phyloP scores from a whole-genome alignment of 768 basidiomycete genomes.

The Sarcodon sp. region DNA sequence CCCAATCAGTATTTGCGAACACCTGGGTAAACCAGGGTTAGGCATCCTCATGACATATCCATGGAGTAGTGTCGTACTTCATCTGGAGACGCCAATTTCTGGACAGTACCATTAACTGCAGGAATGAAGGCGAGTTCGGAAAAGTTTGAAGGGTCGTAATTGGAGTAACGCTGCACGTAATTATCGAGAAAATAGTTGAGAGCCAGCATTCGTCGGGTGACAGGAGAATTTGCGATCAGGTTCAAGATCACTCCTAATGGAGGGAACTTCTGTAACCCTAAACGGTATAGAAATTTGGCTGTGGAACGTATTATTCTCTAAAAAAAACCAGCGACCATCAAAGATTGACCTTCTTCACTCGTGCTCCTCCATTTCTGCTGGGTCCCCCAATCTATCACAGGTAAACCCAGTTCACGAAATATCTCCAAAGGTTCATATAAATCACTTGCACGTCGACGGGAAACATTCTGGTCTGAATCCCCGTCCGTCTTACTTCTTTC shows the following conservation, averaged over 20 bases:
- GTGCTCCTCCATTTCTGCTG: slow-evolving; percentile 65
- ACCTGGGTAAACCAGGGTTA: slow-evolving; percentile 34
- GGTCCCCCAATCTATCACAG: slow-evolving; percentile 80
- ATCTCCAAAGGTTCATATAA: slow-evolving; percentile 77
- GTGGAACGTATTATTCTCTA: neutral
- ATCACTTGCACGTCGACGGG: slow-evolving; percentile 43
- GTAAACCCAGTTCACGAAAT: slow-evolving; percentile 62
- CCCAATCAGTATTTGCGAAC: slow-evolving; percentile 55
- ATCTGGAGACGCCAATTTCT: slow-evolving; percentile 43
- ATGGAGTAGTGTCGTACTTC: slow-evolving; percentile 34
- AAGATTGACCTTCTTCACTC: slow-evolving; percentile 71
- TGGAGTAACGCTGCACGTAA: slow-evolving; percentile 40
- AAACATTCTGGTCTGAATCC: slow-evolving; percentile 5
- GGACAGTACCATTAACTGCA: slow-evolving; percentile 38
- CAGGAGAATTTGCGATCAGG: slow-evolving; percentile 49
- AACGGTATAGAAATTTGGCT: slow-evolving; percentile 72
- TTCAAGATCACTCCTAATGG: slow-evolving; percentile 51
- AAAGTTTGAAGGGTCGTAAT: slow-evolving; percentile 45
- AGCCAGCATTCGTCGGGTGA: slow-evolving; percentile 40
- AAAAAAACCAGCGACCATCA: neutral
- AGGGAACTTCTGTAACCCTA: slow-evolving; percentile 61
- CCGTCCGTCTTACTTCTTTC: slow-evolving; percentile 21
- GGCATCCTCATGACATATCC: neutral
- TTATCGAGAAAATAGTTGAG: slow-evolving; percentile 80
- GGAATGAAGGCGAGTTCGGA: slow-evolving; percentile 68